A percentile compares a stretch with the other conserved stretches of the same genome.
These are phyloP conservation scores for Aspergillus neotritici DNA, from an alignment of 2,329 filamentous ascomycete species.

Conservation along the genomic window DNA sequence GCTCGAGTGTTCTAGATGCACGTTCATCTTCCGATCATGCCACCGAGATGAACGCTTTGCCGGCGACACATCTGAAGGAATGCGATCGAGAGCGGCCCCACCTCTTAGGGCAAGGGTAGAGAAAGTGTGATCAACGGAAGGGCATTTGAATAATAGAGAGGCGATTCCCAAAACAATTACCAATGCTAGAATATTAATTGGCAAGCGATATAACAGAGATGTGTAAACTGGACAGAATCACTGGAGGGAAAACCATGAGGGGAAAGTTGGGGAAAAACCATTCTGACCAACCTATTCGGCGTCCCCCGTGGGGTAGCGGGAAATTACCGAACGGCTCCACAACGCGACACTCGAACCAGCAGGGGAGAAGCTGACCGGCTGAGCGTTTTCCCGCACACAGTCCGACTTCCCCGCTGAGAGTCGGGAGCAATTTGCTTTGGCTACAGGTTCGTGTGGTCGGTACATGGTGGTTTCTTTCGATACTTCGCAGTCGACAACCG, in stretches of 20 bases:
- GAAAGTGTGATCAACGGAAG: no score
- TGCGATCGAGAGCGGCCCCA: constrained; percentile 6
- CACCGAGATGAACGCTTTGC: constrained; percentile 27
- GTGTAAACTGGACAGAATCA: constrained; percentile 10
- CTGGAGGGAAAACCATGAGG: constrained; percentile 15
- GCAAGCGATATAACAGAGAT: constrained; percentile 3
- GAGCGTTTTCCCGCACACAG: constrained; percentile 13
- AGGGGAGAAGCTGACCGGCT: constrained; percentile 2
- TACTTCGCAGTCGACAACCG: background rate
- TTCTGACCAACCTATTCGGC: background rate
- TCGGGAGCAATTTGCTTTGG: background rate
- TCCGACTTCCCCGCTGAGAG: constrained; percentile 10
- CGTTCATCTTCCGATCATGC: constrained; percentile 23
- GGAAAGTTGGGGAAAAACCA: constrained; percentile 13
- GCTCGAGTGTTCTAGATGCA: constrained; percentile 22
- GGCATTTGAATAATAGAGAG: no score
- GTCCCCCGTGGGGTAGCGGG: background rate
- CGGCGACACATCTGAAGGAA: constrained; percentile 14
- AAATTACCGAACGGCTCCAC: background rate
- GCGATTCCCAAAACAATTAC: no score
- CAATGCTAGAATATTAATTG: no score
- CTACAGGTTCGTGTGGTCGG: no score
- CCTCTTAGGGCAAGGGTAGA: background rate
- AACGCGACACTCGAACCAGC: background rate
- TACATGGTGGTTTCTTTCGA: no score